Evolutionary conservation across 1,284 basidiomycete genomes (phyloP).

Genomic region (Chiua sp.): DNA sequence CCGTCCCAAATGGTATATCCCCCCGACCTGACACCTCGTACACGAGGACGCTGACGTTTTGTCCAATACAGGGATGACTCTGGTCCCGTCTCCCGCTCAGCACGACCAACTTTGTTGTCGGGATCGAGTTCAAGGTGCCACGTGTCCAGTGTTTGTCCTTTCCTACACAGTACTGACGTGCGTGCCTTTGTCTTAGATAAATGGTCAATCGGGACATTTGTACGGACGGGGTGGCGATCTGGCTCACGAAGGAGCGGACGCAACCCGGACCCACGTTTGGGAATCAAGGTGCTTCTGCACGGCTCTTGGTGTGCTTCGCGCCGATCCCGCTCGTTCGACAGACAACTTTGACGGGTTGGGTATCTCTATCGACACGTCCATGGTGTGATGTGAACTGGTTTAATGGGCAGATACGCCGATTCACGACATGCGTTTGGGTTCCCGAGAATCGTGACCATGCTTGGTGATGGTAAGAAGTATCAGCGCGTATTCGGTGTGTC

Average conservation of each 20-base stretch:
- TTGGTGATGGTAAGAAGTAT: constrained; percentile 90
- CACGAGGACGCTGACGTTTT: constrained; percentile 3
- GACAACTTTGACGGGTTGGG: constrained; percentile 94
- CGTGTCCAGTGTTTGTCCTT: no score
- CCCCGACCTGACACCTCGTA: no score
- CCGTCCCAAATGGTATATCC: constrained; percentile 79
- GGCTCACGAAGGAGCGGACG: constrained; percentile 86
- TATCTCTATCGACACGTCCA: constrained; percentile 85
- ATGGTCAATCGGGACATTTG: constrained; percentile 76
- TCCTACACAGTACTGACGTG: no score
- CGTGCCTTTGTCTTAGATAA: constrained; percentile 55
- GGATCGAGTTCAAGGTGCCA: constrained; percentile 89
- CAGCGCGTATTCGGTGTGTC: constrained; percentile 68
- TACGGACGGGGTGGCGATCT: constrained; percentile 92
- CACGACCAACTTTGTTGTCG: constrained; percentile 80
- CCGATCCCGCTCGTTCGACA: not conserved
- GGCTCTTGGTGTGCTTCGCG: not conserved
- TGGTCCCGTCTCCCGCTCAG: constrained; percentile 91
- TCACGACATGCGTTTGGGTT: constrained; percentile 84
- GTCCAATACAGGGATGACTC: constrained; percentile 80
- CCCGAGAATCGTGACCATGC: constrained; percentile 86
- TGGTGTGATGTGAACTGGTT: not conserved
- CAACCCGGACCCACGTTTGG: constrained; percentile 93
- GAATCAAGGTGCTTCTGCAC: constrained; percentile 61
- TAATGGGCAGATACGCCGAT: constrained; percentile 84